Evolutionary conservation across 2,329 filamentous ascomycete genomes (phyloP), one percentile per base, ranked within the genome.

Genomic region (Fusarium clavum): DNA sequence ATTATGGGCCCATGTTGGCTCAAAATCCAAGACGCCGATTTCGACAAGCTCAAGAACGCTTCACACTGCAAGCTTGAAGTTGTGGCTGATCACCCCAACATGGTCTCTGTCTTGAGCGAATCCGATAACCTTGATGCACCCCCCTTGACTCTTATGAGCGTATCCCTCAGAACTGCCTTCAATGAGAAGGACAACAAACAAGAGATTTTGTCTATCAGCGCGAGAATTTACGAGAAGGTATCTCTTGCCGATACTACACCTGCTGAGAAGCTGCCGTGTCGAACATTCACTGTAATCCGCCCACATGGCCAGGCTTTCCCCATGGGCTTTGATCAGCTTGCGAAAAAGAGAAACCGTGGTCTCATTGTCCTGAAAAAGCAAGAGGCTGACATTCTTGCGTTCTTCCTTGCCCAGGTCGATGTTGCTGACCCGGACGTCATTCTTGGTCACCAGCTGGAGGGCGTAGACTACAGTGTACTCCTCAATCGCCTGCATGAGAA

Each of bases 1-100:
- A 93, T 99, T 74, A 99, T 98, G 95, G 96, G 96, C 3, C 96
- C 96, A 30, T 98, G 96, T 79, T 99, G 96, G 96, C 87, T 99
- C 47, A 94, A 91, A 77, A 96, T 99, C 58, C 88, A 94, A 71
- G 91, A 92, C 71, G 92, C 92, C 30, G 91, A 98, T 78, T 98
- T 97, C 77, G 87, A 87, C 20, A 85, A 92, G 8, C 86, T 98
- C 72, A 95, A 94, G 80, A 98, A 98, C 74, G 92, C 94, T 13
- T 99, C 96, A 1, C 96, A 97, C 88, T 98, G 96, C 85, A 98
- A 98, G 81, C 88, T 99, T 13, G 96, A 99, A 80, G 90, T 97
- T 51, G 87, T 92, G 73, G 92, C 94, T 48, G 87, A 88, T 38
- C 92, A 94, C 67, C 95, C 96, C 3, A 90, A 91, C 74, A 88